phyloP scores from a whole-genome alignment of 2,329 filamentous ascomycete species.

The Xylariaceae sp. region DNA sequence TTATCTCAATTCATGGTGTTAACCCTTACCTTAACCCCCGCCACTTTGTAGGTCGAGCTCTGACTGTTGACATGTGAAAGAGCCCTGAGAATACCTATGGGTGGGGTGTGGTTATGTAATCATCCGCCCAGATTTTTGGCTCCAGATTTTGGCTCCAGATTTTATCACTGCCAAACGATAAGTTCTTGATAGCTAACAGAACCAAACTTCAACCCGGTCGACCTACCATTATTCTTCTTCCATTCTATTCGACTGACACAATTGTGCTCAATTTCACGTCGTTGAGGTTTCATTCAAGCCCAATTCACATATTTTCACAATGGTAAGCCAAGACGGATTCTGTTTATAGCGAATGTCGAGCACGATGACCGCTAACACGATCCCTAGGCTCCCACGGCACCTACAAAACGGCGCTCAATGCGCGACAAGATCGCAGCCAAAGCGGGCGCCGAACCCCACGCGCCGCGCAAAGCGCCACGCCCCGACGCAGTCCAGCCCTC shows the following conservation, averaged over 20 bases:
- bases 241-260: neutral
- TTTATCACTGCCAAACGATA: neutral
- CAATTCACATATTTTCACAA: neutral
- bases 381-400: conserved; percentile 38
- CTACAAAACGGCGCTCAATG: conserved; percentile 51
- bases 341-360: neutral
- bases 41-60: neutral
- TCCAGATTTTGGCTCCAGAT: neutral
- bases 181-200: neutral
- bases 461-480: conserved; percentile 49
- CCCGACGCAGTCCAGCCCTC: conserved; percentile 43
- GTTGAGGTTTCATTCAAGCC: neutral
- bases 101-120: neutral
- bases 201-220: neutral
- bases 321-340: conserved; percentile 12
- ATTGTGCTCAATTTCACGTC: neutral
- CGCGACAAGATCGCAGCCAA: conserved; percentile 52
- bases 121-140: neutral
- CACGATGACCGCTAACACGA: conserved; percentile 6
- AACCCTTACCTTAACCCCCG: too few relatives aligned
- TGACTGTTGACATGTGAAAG: neutral
- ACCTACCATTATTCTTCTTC: neutral
- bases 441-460: conserved; percentile 43
- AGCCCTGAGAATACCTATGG: neutral
- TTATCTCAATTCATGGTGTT: too few relatives aligned